Percentiles rank a stretch among this genome's conserved stretches.
Evolutionary conservation across 2,329 filamentous ascomycete species (phyloP).

Genomic region (Xylaria digitata): DNA sequence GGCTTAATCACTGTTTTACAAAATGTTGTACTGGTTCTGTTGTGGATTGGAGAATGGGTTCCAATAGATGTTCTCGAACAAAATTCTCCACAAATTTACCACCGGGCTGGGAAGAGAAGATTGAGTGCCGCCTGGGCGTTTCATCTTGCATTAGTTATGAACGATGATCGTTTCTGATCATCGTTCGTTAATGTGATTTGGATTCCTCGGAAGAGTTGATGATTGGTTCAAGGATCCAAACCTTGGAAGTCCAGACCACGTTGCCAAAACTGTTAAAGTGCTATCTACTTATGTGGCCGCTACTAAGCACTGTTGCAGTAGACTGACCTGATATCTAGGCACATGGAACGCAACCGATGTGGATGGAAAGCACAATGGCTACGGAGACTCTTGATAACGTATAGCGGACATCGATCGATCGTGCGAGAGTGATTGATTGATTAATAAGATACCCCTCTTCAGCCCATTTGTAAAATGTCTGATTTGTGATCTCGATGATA

Average conservation of each 20-base stretch:
- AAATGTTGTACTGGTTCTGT: constrained; percentile 2
- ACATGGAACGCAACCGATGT: too few relatives aligned
- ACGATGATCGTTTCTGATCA: constrained; percentile 15
- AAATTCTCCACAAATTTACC: constrained; percentile 32
- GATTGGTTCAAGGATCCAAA: constrained; percentile 15
- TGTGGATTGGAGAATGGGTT: constrained; percentile 3
- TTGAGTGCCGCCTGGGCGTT: constrained; percentile 22
- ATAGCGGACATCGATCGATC: not conserved
- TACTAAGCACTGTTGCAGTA: too few relatives aligned
- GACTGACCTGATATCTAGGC: too few relatives aligned
- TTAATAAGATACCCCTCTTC: too few relatives aligned
- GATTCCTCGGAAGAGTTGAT: constrained; percentile 15
- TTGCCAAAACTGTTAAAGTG: not conserved
- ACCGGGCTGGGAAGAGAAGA: constrained; percentile 21
- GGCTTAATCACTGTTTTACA: not conserved
- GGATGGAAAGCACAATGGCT: not conserved
- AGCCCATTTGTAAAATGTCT: not conserved
- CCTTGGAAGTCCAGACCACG: constrained; percentile 5
- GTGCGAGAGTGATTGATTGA: too few relatives aligned
- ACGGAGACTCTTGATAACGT: not conserved
- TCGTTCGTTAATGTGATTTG: constrained; percentile 19
- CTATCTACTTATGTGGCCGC: not conserved
- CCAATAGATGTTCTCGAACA: constrained; percentile 30
- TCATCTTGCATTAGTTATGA: constrained; percentile 33
- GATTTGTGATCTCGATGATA: constrained; percentile 27